Evolutionary conservation across 139 green algal genomes (phyloP), one percentile per base, ranked within the genome.

Genomic region (Edaphochlamys debaryana): DNA sequence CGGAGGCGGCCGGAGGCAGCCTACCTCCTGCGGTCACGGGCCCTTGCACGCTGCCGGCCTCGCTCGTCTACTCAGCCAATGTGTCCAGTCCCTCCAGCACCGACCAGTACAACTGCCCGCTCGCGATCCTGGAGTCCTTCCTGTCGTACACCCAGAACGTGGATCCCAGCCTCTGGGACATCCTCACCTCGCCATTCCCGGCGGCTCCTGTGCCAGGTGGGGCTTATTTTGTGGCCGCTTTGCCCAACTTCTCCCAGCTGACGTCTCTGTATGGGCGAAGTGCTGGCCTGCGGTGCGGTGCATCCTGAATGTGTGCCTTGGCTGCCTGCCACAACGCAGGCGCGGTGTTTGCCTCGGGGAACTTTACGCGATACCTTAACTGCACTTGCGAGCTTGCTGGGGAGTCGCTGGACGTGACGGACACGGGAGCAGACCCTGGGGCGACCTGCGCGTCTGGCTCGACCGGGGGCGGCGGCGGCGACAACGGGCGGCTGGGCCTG

Each of bases 111-210:
- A 22, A 54, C 45, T 22, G 45, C 45, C 45, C 45, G 9, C 9
- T 9, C 4, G 11, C 79, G 36, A 25, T 84, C 9, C 52, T 87
- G 34, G 6, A 25, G 27, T 84, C 73, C 75, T 87, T 87, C 58
- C 40, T 71, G n/a, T 32, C 54, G 2, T 87, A 80, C 45, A 84
- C 73, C 32, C 36, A 42, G 11, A 75, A n/a, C 32, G 3, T 87
- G 32, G 1, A 22, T 0, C 52, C 75, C 0, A 34, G 64, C 36
- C n/a, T 69, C 34, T 56, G 66, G 66, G 56, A 42, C 41, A n/a
- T 63, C 15, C 30, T 87, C 32, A 87, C 83, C 0, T 67, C 45
- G 42, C 83, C 83, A 0, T 84, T 84, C 67, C 67, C 83, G 5
- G n/a, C 52, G 17, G 67, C 75, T 6, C 72, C 75, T 0, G 68